Conservation (phyloP, 129 eudicot species). For the Pulicaria dysenterica region DNA sequence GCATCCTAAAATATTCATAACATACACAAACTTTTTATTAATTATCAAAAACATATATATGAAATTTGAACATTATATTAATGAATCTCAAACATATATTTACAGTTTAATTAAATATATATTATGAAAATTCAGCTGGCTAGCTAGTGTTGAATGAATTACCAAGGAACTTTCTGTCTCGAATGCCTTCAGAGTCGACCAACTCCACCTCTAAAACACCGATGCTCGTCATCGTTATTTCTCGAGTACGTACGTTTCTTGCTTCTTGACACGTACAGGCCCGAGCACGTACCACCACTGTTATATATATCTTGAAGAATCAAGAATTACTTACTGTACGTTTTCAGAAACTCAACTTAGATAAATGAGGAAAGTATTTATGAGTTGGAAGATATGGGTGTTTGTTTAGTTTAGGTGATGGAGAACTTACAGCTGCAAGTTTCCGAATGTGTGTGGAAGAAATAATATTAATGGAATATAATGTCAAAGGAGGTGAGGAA, state of each 20-base stretch:
- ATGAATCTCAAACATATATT: neutral
- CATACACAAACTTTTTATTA: neutral
- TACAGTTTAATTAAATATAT: neutral
- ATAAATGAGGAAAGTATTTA: neutral
- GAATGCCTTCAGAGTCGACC: constrained; percentile 43
- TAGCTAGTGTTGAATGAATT: neutral
- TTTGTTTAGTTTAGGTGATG: neutral
- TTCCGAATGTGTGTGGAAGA: constrained; percentile 19
- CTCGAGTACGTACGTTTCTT: neutral
- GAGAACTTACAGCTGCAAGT: constrained; percentile 18
- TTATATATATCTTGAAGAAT: neutral
- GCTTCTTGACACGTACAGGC: too few relatives aligned
- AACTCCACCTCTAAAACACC: constrained; percentile 34
- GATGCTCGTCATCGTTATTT: constrained; percentile 22
- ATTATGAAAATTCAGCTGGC: neutral
- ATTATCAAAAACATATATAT: neutral
- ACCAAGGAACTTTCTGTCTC: constrained; percentile 35
- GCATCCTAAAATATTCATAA: constrained; percentile 24
- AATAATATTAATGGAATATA: neutral
- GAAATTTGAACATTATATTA: constrained; percentile 3
- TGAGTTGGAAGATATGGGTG: neutral
- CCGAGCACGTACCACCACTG: too few relatives aligned
- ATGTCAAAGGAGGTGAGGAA: constrained; percentile 21
- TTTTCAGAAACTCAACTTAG: too few relatives aligned
- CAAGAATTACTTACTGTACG: too few relatives aligned